These are phyloP conservation scores for Leishmania arabica DNA, from an alignment of 208 protist species.

Conservation along the genomic window DNA sequence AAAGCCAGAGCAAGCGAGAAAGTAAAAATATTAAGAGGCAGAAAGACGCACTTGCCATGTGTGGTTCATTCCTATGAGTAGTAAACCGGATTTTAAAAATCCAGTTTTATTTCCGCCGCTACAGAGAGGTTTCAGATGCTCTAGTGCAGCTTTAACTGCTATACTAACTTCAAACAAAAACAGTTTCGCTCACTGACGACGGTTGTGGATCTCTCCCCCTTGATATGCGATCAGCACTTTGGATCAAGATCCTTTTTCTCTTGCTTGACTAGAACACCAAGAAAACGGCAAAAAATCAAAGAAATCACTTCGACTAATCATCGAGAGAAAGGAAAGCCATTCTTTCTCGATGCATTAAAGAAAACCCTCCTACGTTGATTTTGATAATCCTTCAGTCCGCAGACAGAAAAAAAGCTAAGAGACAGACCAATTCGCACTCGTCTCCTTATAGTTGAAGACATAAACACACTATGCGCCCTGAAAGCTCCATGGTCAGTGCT, in stretches of 20 bases:
- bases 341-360: slow-evolving; percentile 1
- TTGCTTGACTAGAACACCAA: background rate
- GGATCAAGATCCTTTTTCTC: slow-evolving; percentile 1
- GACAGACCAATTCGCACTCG: background rate
- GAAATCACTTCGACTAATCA: slow-evolving; percentile 22
- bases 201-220: background rate
- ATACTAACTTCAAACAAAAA: background rate
- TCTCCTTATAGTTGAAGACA: background rate
- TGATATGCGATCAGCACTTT: background rate
- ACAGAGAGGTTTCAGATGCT: background rate
- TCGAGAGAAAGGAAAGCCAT: slow-evolving; percentile 15
- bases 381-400: background rate
- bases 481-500: background rate
- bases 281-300: slow-evolving; percentile 12
- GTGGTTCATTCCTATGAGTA: background rate
- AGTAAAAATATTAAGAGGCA: background rate
- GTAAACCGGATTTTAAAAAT: background rate
- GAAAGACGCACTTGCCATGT: background rate
- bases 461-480: background rate
- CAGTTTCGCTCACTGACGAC: background rate
- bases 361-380: slow-evolving; percentile 2
- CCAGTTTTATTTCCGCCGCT: background rate
- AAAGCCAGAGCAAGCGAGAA: background rate
- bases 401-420: slow-evolving; percentile 6
- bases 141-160: no score